Evolutionary conservation across 495 filamentous ascomycete genomes (phyloP), one percentile per base, ranked within the genome.

Genomic region (Recurvomyces mirabilis): DNA sequence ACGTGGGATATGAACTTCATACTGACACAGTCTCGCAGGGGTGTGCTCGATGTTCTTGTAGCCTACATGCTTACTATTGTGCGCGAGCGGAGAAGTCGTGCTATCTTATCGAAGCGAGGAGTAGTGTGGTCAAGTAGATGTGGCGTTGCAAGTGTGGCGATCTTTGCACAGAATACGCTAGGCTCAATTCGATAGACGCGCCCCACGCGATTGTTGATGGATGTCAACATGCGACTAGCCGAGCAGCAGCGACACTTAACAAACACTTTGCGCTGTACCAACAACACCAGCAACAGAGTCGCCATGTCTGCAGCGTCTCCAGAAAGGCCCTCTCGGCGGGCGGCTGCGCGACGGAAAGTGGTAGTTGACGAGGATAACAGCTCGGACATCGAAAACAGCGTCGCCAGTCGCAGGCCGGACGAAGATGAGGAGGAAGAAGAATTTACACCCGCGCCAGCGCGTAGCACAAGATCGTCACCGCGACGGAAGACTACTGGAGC

Each of bases 371-470:
- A 74, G 9, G 84, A 88, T 23, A 82, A 82, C 43, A 44, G 46
- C 23, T 51, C 51, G 2, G 49, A 52, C 33, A 26, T 52, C 19
- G 62, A 69, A 29, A 68, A 75, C 49, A 74, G 74, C 52, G 67
- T 73, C 17, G 57, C 65, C 14, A 68, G 54, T 54, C 31, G 53
- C 51, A 3, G 63, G 41, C 70, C 69, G 41, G 65, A 73, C 14
- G 67, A 77, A 3, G 73, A 79, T 20, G 76, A 81, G n/a, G 78
- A 76, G 35, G 78, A 75, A 44, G 80, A 87, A 30, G 84, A 89
- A 18, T 91, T 84, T 51, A 84, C 82, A 13, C 85, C 84, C 6
- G 83, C 79, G 13, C 78, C 84, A 1, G 51, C 59, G 33, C 60
- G 65, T 51, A 65, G 52, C 47, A 67, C 65, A 49, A 64, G 60